phyloP scores from a whole-genome alignment of 768 basidiomycete species.

The Suillus occidentalis region DNA sequence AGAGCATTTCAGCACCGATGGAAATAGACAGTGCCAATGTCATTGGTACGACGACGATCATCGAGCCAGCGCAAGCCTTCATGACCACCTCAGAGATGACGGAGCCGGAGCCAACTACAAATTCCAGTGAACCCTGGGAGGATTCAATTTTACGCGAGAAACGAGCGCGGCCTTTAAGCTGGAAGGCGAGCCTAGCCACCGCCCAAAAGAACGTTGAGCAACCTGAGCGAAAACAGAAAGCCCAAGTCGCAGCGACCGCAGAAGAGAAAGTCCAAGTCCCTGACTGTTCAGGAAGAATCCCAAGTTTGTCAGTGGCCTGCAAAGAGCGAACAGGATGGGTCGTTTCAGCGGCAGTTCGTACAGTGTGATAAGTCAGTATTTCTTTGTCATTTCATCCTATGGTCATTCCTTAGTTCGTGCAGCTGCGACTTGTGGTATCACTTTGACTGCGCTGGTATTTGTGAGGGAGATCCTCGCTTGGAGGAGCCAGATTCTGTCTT shows the following conservation, averaged over 20 bases:
- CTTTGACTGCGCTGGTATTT: slow-evolving; percentile 49
- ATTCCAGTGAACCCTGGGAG: not conserved
- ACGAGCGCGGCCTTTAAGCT: not conserved
- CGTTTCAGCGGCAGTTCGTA: slow-evolving; percentile 26
- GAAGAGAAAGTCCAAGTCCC: not conserved
- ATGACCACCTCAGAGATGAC: not conserved
- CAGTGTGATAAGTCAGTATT: slow-evolving; percentile 34
- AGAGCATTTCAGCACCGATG: not conserved
- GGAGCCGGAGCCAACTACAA: not conserved
- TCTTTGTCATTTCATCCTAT: not conserved
- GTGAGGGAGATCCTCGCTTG: slow-evolving; percentile 37
- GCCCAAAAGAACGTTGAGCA: not conserved
- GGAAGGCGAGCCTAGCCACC: not conserved
- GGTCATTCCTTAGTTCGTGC: not conserved
- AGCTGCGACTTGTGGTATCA: slow-evolving; percentile 53
- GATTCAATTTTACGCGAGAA: not conserved
- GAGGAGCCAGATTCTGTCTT: slow-evolving; percentile 29
- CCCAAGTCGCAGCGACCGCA: not conserved
- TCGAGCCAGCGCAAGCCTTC: not conserved
- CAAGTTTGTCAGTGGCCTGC: slow-evolving; percentile 1
- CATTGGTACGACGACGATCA: not conserved
- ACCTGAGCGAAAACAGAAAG: not conserved
- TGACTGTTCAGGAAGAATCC: not conserved
- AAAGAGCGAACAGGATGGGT: not conserved
- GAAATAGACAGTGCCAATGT: not conserved